Evolutionary conservation across 148 eudicot genomes (phyloP).

Genomic region (Persicaria tinctoria): DNA sequence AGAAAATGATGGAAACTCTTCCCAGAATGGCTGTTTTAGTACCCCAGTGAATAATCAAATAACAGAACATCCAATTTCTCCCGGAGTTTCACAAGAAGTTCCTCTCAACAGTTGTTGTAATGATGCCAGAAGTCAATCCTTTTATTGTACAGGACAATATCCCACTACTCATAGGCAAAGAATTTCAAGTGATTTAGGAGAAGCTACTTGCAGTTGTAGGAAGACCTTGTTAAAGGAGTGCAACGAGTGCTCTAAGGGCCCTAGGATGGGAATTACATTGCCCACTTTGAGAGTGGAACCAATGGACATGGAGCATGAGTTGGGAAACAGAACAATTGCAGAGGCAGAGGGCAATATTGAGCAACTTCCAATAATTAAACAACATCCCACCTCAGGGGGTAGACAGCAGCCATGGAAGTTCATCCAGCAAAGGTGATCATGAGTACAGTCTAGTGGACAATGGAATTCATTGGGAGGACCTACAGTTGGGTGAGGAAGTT

Average conservation of each 20-base stretch:
- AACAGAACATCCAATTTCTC: conserved; percentile 17
- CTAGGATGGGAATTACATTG: conserved; percentile 12
- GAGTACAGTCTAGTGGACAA: conserved; percentile 33
- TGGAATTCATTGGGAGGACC: conserved; percentile 78
- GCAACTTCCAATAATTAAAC: conserved; percentile 24
- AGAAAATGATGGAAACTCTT: conserved; percentile 22
- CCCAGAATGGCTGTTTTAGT: conserved; percentile 22
- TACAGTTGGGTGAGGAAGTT: conserved; percentile 57
- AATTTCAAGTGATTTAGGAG: conserved; percentile 12
- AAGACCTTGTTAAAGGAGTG: conserved; percentile 10
- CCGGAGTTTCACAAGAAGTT: conserved; percentile 17
- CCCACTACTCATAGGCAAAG: conserved; percentile 13
- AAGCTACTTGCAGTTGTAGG: conserved; percentile 15
- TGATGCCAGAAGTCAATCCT: conserved; percentile 16
- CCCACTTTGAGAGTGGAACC: conserved; percentile 19
- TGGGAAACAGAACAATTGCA: conserved; percentile 18
- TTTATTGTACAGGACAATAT: conserved; percentile 17
- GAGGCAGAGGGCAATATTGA: conserved; percentile 26
- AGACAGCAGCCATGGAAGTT: conserved; percentile 32
- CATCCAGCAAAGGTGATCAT: conserved; percentile 33
- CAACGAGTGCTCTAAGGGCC: conserved; percentile 19
- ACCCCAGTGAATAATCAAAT: conserved; percentile 14
- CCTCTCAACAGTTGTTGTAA: conserved; percentile 11
- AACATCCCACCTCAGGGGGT: conserved; percentile 25
- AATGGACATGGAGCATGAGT: conserved; percentile 25